Evolutionary conservation across 2,329 filamentous ascomycete genomes (phyloP), one percentile per base, ranked within the genome.

Genomic region (Canariomyces notabilis): DNA sequence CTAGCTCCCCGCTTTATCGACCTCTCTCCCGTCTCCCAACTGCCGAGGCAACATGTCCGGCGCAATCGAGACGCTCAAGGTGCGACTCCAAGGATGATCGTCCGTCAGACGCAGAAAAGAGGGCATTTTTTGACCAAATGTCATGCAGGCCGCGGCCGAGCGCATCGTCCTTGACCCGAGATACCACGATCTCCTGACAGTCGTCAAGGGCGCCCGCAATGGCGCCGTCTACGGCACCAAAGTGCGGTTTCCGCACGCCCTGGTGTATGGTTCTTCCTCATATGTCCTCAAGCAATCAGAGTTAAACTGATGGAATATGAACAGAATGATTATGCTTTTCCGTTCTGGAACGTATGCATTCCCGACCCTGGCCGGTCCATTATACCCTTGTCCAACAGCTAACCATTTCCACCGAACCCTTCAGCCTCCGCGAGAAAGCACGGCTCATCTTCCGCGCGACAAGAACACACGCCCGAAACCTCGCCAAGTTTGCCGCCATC

Each of bases 141-240:
- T 35, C 33, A 36, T 48, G 35, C 60, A 91, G 86, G 73, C 76
- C 57, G 74, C 77, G 51, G 70, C 90, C 58, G 89, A 95, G 71
- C 77, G 78, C 57, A 75, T 95, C 46, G 74, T 90, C 56, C 79
- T 93, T 52, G 82, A 97, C 64, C 89, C 90, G 5, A 77, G 81
- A 56, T 87, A 95, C 70, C 88, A 93, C 60, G 88, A 93, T 60
- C 66, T 89, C 46, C 79, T 98, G 52, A 81, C 87, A 47, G 76
- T 98, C 57, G 66, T 95, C 66, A 98, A 98, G 77, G 89, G 83
- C 60, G 86, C 93, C 57, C 89, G 93, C 69, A 98, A 97, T 81
- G 93, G 93, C 66, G 83, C 90, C 56, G 89, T 98, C 53, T 98
- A 98, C 70, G 93, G 93, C 51, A 82, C 87, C 60, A 97, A 97